phyloP scores from a whole-genome alignment of 768 basidiomycete species.

The Cubamyces lactineus region DNA sequence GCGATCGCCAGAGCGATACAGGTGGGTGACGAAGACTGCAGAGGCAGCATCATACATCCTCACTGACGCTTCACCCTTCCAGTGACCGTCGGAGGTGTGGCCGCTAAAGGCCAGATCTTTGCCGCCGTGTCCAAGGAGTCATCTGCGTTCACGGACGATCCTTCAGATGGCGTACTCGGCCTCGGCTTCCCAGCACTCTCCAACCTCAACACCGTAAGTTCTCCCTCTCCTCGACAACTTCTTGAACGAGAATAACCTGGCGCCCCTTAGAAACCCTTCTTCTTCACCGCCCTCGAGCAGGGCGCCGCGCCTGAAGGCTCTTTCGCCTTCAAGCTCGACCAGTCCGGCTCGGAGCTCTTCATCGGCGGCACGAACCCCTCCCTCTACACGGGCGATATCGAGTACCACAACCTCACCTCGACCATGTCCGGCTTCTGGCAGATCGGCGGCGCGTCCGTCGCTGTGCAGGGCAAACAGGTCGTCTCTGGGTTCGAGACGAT shows the following conservation, averaged over 20 bases:
- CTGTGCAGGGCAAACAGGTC: conserved; percentile 27
- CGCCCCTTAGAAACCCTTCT: conserved; percentile 27
- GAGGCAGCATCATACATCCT: neutral
- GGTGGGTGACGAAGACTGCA: neutral
- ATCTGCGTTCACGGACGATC: conserved; percentile 32
- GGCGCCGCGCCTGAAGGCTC: conserved; percentile 37
- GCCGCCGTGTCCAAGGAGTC: conserved; percentile 48
- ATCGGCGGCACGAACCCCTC: conserved; percentile 55
- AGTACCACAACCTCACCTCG: conserved; percentile 27
- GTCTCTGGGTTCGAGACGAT: conserved; percentile 25
- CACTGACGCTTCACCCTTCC: neutral
- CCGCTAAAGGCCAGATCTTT: conserved; percentile 45
- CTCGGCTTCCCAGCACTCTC: conserved; percentile 36
- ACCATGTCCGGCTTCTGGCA: conserved; percentile 32
- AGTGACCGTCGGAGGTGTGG: conserved; percentile 26
- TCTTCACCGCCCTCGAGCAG: conserved; percentile 47
- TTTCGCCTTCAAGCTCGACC: conserved; percentile 53
- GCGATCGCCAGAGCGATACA: conserved; percentile 22
- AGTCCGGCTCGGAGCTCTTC: conserved; percentile 51
- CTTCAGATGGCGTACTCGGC: conserved; percentile 47
- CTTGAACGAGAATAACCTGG: conserved; percentile 16
- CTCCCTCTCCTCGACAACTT: neutral
- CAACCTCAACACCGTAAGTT: conserved; percentile 17
- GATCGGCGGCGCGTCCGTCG: conserved; percentile 31
- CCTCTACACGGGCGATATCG: conserved; percentile 49